Percentiles rank a stretch among this genome's conserved stretches.
Evolutionary conservation across 148 eudicot species (phyloP).

Genomic region (Pharnaceum exiguum): DNA sequence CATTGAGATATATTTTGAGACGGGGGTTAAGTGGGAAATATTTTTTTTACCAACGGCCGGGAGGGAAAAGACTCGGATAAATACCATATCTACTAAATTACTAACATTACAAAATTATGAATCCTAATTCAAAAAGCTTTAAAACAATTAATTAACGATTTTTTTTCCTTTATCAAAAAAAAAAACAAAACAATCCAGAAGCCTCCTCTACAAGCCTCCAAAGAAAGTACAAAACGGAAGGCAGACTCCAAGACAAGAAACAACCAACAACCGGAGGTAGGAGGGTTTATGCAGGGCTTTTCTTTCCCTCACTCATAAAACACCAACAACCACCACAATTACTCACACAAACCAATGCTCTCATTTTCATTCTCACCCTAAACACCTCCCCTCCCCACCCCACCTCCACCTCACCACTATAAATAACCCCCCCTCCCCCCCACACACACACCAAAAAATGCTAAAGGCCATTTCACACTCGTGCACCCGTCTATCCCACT

Average conservation of each 20-base stretch:
- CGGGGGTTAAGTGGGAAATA: too few species aligned
- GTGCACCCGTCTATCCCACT: constrained; percentile 13
- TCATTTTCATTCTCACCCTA: not conserved
- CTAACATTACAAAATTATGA: too few species aligned
- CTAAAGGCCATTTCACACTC: constrained; percentile 52
- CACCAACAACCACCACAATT: too few species aligned
- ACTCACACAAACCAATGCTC: too few species aligned
- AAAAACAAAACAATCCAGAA: not conserved
- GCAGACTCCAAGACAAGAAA: not conserved
- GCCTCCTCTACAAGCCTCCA: not conserved
- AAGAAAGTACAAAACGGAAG: too few species aligned
- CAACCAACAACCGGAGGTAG: not conserved
- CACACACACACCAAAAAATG: too few species aligned
- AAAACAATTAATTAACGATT: not conserved
- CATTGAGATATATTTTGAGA: too few species aligned
- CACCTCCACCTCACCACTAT: not conserved
- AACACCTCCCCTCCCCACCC: not conserved
- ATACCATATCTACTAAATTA: too few species aligned
- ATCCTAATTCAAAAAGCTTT: too few species aligned
- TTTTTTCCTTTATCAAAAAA: not conserved
- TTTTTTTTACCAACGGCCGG: too few species aligned
- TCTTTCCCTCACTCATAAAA: not conserved
- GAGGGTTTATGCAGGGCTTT: constrained; percentile 52
- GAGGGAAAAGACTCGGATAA: too few species aligned
- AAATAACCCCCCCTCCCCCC: not conserved